Base-by-base conservation (phyloP, 306 rosid genomes). In the Medicago lupulina region DNA sequence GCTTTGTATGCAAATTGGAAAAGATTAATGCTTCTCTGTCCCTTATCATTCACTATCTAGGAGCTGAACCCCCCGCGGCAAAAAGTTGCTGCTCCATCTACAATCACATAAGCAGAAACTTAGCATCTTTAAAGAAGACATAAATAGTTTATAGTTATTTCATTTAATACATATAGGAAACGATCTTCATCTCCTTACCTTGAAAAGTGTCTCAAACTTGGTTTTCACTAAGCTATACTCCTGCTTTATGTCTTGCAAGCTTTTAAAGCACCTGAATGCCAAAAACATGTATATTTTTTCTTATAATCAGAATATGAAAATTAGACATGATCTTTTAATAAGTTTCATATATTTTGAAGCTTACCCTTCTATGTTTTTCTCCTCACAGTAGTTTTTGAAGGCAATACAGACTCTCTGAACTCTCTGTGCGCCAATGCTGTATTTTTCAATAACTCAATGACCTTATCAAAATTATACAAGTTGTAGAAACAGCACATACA, bases 391-490 rank as follows among this genome's bases (percentile, higher is more conserved):
- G 75, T 71, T 83, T 9, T 89, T 73, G 72, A 93, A 89, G 75
- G 81, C 76, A 81, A 85, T 77, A 88, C 98, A 91, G 51, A 67
- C 87, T 5, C 61, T 84, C 34, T 89, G 96, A 82, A 91, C 92
- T 71, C 92, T 84, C 77, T 88, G 89, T 71, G 97, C 97, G 0
- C 98, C 98, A 84, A 93, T 85, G 85, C 98, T 93, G 89, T 71
- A 57, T 72, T 73, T 70, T 44, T 21, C 58, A 83, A 82, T 18
- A 21, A 73, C 28, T 41, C 78, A 71, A 19, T 47, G 43, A 53
- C 63, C 60, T 63, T 76, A 62, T 76, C 60, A 86, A 78, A 69
- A 60, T 38, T 50, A 40, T 14, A 5, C 49, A 31, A 12, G 9
- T 34, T 43, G 55, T 18, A 63, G 55, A 40, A 51, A 71, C 34